Evolutionary conservation across 139 green algal genomes (phyloP).

Genomic region (Auxenochlorella pyrenoidosa): DNA sequence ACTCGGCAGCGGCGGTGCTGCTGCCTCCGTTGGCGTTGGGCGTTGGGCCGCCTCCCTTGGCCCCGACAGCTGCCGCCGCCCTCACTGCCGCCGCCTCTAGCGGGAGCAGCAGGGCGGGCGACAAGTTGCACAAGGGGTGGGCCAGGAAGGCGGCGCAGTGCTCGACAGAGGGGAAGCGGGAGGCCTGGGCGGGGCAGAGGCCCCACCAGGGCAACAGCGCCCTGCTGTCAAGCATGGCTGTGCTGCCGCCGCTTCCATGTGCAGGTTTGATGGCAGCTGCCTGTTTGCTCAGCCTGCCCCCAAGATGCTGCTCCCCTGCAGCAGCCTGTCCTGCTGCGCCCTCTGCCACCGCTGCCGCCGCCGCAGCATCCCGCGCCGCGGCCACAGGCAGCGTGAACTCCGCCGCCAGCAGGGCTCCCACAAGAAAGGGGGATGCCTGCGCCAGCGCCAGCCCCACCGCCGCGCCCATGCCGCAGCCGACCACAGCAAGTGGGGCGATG

Average conservation of each 20-base stretch:
- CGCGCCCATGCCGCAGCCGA: slow-evolving; percentile 53
- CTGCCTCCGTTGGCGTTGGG: background rate
- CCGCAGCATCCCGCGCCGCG: background rate
- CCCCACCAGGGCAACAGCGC: slow-evolving; percentile 45
- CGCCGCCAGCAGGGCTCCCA: slow-evolving; percentile 22
- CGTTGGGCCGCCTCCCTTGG: background rate
- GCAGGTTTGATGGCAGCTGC: background rate
- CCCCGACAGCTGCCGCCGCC: background rate
- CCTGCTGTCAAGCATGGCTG: background rate
- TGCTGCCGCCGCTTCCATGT: background rate
- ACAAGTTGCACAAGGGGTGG: slow-evolving; percentile 26
- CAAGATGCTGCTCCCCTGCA: too few relatives aligned
- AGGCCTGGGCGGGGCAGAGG: slow-evolving; percentile 16
- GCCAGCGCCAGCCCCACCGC: slow-evolving; percentile 42
- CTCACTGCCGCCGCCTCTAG: background rate
- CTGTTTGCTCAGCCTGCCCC: background rate
- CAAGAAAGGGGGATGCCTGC: slow-evolving; percentile 18
- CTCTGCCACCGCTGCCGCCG: background rate
- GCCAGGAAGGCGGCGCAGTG: slow-evolving; percentile 35
- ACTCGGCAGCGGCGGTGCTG: background rate
- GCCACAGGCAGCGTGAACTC: slow-evolving; percentile 40
- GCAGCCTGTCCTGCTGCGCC: background rate
- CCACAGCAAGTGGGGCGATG: slow-evolving; percentile 44
- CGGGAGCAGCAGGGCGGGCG: background rate
- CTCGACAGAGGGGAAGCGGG: slow-evolving; percentile 6